Conservation (phyloP, 2,329 filamentous ascomycete genomes). For the Lachnellula hyalina region DNA sequence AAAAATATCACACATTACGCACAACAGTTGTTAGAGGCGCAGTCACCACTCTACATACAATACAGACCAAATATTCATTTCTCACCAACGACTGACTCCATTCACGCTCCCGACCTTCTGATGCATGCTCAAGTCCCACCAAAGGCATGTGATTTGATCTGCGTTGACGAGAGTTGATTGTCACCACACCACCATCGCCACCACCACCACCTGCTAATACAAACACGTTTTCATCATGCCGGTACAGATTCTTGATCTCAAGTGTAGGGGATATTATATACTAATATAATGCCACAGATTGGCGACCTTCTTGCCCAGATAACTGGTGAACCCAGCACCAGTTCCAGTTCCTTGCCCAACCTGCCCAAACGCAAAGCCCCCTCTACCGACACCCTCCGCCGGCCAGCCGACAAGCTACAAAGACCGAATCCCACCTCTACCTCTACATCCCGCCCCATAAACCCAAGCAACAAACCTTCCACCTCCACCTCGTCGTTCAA, state of each 20-base stretch:
- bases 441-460: conserved; percentile 20
- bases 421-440: conserved; percentile 29
- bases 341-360: conserved; percentile 25
- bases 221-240: conserved; percentile 20
- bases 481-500: conserved; percentile 12
- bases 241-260: conserved; percentile 12
- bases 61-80: not conserved
- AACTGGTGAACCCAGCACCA: conserved; percentile 43
- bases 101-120: not conserved
- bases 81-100: too few species aligned
- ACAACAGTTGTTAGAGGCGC: not conserved
- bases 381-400: conserved; percentile 41
- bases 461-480: conserved; percentile 5
- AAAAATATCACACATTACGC: not conserved
- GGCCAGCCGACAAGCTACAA: conserved; percentile 38
- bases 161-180: conserved; percentile 12
- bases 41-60: not conserved
- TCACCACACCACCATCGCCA: not conserved
- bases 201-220: not conserved
- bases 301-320: conserved; percentile 57
- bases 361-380: conserved; percentile 52
- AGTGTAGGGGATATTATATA: conserved; percentile 8
- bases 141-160: conserved; percentile 17
- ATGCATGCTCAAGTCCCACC: conserved; percentile 9
- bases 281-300: conserved; percentile 38